phyloP scores from a whole-genome alignment of 768 basidiomycete genomes.

The Boletus tylopilopsis region DNA sequence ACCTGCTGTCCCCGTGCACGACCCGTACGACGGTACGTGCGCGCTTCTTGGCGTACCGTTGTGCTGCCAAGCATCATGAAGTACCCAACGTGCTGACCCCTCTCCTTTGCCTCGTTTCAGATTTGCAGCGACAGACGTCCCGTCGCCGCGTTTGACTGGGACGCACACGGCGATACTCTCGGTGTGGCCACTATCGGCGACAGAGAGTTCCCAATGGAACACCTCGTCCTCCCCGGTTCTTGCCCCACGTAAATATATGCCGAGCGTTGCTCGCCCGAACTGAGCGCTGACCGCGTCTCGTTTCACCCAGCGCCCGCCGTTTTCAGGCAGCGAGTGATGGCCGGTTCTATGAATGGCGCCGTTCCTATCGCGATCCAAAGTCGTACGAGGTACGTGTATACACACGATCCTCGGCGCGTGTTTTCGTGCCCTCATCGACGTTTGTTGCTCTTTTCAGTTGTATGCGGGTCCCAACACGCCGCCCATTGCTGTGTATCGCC shows the following conservation, averaged over 20 bases:
- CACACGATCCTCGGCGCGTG: not conserved
- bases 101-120: conserved; percentile 10
- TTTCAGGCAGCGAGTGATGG: conserved; percentile 59
- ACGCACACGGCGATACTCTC: conserved; percentile 26
- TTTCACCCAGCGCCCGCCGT: conserved; percentile 48
- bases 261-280: conserved; percentile 1
- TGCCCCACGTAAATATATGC: conserved; percentile 45
- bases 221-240: conserved; percentile 54
- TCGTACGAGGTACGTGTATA: conserved; percentile 59
- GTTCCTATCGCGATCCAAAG: conserved; percentile 40
- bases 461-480: conserved; percentile 44
- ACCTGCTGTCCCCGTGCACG: conserved; percentile 19
- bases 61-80: not conserved
- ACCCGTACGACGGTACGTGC: conserved; percentile 27
- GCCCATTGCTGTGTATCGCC: conserved; percentile 56
- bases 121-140: conserved; percentile 43
- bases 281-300: conserved; percentile 3
- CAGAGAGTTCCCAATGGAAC: conserved; percentile 57
- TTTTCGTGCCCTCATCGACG: conserved; percentile 3
- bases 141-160: conserved; percentile 54
- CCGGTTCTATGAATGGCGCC: conserved; percentile 64
- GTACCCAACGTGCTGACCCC: not conserved
- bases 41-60: not conserved
- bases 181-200: conserved; percentile 49
- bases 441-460: no score